Evolutionary conservation across 257 asterid species (phyloP), one percentile per base, ranked within the genome.

Genomic region (Ajuga chamaepitys): DNA sequence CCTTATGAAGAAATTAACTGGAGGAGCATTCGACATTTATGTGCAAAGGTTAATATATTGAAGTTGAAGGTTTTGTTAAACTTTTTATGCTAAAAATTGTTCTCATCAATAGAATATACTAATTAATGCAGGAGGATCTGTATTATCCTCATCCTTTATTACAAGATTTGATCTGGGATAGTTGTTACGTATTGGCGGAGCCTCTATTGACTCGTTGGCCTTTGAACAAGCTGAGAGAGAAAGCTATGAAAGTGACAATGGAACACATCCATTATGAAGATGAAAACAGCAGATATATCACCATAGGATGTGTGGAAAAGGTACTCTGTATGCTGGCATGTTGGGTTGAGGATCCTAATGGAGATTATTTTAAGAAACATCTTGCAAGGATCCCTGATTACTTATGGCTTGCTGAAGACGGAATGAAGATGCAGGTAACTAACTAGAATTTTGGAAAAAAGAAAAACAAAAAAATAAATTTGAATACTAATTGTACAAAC

Each of bases 331-430:
- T 87, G 95, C 64, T 87, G 76, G 90, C 93, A 3, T 87, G 95
- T 50, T 87, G 95, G 95, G 87, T 77, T 26, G 93, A 87, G 74
- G 90, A 87, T 67, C 95, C 90, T 1, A 65, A 87, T 9, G 88
- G 95, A 4, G 90, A 87, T 64, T 85, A 78, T 70, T 85, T 85
- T 87, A 85, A 83, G 83, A 85, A 85, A 58, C 93, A 87, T 77
- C 86, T 85, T 0, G 93, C 85, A 1, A 74, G 95, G 64, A 79
- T 87, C 72, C 93, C 93, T 0, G 95, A 87, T 66, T 85, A 85
- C 30, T 24, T 87, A 5, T 87, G 95, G 95, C 75, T 87, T 40
- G 93, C 90, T 0, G 95, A 87, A 76, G 95, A 87, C 75, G 93
- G 95, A 55, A 83, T 87, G 95, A 87, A 87, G 56, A 83, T 87